Conservation (phyloP, 2,329 filamentous ascomycete species). For the Colletotrichum tropicicola region DNA sequence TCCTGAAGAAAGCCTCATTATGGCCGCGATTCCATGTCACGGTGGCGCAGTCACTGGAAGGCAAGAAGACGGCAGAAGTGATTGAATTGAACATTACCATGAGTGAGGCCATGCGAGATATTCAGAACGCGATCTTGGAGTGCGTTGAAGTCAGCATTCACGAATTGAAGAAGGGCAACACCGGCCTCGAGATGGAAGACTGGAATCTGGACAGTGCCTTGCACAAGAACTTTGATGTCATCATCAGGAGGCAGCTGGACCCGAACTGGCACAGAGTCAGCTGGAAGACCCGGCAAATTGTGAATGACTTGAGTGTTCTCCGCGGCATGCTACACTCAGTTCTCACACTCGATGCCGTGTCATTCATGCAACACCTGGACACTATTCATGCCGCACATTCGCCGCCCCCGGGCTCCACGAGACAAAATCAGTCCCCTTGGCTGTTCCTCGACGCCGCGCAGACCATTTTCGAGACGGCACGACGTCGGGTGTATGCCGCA, state of each 20-base stretch:
- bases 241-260: constrained; percentile 88
- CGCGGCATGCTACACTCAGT: constrained; percentile 84
- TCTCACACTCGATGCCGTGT: constrained; percentile 87
- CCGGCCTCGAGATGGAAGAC: constrained; percentile 92
- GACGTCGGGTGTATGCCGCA: constrained; percentile 84
- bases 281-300: constrained; percentile 94
- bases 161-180: constrained; percentile 91
- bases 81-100: constrained; percentile 97
- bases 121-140: constrained; percentile 93
- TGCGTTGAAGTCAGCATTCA: constrained; percentile 95
- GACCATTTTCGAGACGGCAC: constrained; percentile 91
- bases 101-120: constrained; percentile 92
- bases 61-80: constrained; percentile 92
- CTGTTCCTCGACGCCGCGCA: constrained; percentile 95
- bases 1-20: constrained; percentile 85
- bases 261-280: constrained; percentile 97
- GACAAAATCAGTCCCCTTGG: constrained; percentile 93
- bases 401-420: constrained; percentile 85
- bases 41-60: constrained; percentile 89
- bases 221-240: constrained; percentile 90
- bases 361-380: constrained; percentile 92
- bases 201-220: constrained; percentile 96
- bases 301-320: constrained; percentile 85
- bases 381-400: constrained; percentile 92
- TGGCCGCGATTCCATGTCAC: constrained; percentile 95